A percentile compares a stretch with the other conserved stretches of the same genome.
phyloP scores from a whole-genome alignment of 116 monocot species.

The Phalaenopsis hybrid region DNA sequence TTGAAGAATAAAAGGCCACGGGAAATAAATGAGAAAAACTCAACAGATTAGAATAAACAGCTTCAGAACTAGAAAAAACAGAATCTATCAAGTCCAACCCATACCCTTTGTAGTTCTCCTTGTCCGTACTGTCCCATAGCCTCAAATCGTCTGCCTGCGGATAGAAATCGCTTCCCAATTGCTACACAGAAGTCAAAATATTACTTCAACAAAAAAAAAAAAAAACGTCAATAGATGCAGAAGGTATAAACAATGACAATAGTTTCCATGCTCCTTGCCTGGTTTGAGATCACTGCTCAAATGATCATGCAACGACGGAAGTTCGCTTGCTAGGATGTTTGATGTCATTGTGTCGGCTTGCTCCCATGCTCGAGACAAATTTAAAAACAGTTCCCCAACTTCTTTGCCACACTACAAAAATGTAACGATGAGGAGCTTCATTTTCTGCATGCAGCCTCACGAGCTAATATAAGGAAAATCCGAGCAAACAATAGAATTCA shows the following conservation, averaged over 20 bases:
- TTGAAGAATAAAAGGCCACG: too few species aligned
- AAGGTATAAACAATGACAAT: background rate
- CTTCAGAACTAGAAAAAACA: too few species aligned
- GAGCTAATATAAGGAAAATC: background rate
- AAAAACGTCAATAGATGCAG: background rate
- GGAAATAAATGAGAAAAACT: too few species aligned
- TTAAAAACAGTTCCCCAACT: constrained; percentile 64
- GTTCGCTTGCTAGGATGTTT: constrained; percentile 40
- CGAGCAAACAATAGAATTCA: background rate
- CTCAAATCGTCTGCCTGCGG: constrained; percentile 76
- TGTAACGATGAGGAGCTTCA: background rate
- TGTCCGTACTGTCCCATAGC: constrained; percentile 85
- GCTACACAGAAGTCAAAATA: constrained; percentile 34
- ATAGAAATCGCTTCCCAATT: constrained; percentile 71
- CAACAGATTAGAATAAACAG: too few species aligned
- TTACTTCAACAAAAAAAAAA: background rate
- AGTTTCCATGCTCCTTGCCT: constrained; percentile 41
- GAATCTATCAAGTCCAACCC: background rate
- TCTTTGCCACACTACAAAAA: constrained; percentile 69
- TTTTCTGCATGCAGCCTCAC: background rate
- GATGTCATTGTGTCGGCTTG: constrained; percentile 73
- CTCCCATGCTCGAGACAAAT: constrained; percentile 82
- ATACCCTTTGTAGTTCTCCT: constrained; percentile 71
- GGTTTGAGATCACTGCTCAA: constrained; percentile 54
- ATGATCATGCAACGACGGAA: constrained; percentile 47